A percentile compares a stretch with the other conserved stretches of the same genome.
These are phyloP conservation scores for Climacium dendroides DNA, from an alignment of 225 moss, liverwort and hornwort genomes.

Conservation along the genomic window DNA sequence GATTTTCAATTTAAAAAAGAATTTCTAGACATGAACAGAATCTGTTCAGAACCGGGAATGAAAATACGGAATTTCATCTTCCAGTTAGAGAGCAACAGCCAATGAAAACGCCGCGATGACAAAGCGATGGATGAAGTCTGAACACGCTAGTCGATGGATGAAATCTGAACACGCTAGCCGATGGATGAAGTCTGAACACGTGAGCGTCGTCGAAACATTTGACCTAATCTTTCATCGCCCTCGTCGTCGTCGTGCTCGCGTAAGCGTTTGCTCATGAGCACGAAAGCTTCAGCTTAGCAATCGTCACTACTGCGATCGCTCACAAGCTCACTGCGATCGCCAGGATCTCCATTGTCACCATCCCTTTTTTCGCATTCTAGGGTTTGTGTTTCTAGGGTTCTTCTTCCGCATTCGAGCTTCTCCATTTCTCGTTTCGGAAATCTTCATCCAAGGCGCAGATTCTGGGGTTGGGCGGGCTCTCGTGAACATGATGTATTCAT, in stretches of 20 bases:
- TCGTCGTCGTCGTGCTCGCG: not conserved
- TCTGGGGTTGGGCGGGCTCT: not conserved
- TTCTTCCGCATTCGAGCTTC: not conserved
- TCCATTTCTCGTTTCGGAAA: not conserved
- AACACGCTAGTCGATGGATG: too few species aligned
- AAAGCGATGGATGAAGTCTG: not conserved
- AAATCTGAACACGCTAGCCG: too few species aligned
- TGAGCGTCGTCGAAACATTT: not conserved
- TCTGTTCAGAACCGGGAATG: not conserved
- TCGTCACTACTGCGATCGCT: not conserved
- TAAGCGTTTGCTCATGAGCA: not conserved
- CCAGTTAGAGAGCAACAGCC: not conserved
- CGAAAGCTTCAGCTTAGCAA: not conserved
- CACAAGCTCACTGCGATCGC: not conserved
- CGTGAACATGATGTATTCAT: conserved; percentile 29
- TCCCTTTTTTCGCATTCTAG: not conserved
- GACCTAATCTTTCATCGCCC: not conserved
- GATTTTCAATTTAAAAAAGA: too few species aligned
- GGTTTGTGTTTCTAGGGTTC: too few species aligned
- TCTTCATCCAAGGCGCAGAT: not conserved
- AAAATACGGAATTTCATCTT: not conserved
- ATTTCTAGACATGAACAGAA: too few species aligned
- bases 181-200: not conserved
- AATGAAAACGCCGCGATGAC: not conserved
- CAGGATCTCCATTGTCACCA: not conserved